Conservation (phyloP, 306 rosid species). For the Trifolium pratense region DNA sequence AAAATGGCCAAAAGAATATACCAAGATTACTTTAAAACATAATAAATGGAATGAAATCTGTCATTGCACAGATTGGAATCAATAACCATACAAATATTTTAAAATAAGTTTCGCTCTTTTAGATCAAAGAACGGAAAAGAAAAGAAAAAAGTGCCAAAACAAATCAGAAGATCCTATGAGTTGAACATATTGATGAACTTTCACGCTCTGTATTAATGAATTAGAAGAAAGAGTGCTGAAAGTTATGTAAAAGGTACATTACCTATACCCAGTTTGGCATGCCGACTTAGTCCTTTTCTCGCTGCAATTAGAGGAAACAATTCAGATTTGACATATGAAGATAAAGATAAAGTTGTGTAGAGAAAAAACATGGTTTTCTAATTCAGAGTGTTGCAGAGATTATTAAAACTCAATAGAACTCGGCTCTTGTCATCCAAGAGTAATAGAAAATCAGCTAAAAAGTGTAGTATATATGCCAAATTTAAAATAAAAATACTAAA, state of each 20-base stretch:
- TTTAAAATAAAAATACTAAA: neutral
- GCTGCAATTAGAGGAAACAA: slow-evolving; percentile 22
- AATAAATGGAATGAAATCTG: neutral
- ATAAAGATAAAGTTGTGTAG: slow-evolving; percentile 14
- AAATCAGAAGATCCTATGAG: neutral
- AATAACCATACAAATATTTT: neutral
- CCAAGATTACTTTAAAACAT: slow-evolving; percentile 18
- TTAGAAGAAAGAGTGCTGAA: neutral
- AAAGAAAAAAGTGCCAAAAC: neutral
- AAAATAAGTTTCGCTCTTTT: neutral
- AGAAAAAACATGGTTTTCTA: slow-evolving; percentile 4
- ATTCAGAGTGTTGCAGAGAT: slow-evolving; percentile 14
- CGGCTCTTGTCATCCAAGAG: neutral
- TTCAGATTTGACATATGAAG: slow-evolving; percentile 5
- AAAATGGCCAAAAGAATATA: slow-evolving; percentile 8
- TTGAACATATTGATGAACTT: too few relatives aligned
- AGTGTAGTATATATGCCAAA: neutral
- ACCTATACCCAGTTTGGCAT: slow-evolving; percentile 35
- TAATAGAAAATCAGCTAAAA: slow-evolving; percentile 8
- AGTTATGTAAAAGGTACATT: slow-evolving; percentile 34
- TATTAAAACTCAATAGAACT: slow-evolving; percentile 11
- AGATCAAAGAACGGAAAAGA: neutral
- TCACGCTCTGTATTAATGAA: too few relatives aligned
- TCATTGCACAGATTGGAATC: neutral
- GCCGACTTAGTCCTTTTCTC: neutral